Evolutionary conservation across 257 asterid species (phyloP), one percentile per base, ranked within the genome.

Genomic region (Paraleonurus japonicus): DNA sequence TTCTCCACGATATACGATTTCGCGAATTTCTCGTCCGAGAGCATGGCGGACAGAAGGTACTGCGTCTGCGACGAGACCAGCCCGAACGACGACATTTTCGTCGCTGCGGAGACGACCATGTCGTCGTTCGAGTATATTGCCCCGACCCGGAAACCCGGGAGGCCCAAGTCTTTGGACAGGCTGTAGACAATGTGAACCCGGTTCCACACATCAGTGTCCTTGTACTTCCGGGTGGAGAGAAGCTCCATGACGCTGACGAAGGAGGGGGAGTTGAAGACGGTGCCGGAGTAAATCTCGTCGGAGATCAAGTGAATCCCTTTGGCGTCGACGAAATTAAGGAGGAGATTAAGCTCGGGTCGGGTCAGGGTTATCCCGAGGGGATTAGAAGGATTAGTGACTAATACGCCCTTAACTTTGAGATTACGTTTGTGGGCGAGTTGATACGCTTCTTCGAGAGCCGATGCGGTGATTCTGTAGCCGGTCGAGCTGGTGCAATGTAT

Each of bases 71-170:
- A 83, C 3, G 94, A 87, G 3, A 87, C 72, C 11, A 87, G 43
- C 5, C 94, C 94, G 65, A 87, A 87, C 17, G 89, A 83, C 8
- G 94, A 87, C 94, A 87, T 87, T 68, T 87, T 87, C 0, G 89
- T 85, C 0, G 90, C 94, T 0, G 84, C 82, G 0, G 85, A n/a
- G 0, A 83, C 87, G 4, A 87, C 85, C 50, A 28, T 48, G 0
- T 58, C 69, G 70, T 87, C 81, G 79, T 81, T 80, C 54, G 94
- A 87, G 83, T 85, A 87, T 2, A 87, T 82, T 4, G 79, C 75
- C 0, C 94, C 94, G 71, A 85, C 86, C 66, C 94, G 84, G 83
- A 87, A 87, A 4, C 94, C 94, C 2, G 90, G 90, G 3, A 87
- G 81, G 1, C 94, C 94, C 15, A 87, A 22, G 37, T 87, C 94